phyloP scores from a whole-genome alignment of 1,284 basidiomycete genomes.

The Megacollybia platyphylla region DNA sequence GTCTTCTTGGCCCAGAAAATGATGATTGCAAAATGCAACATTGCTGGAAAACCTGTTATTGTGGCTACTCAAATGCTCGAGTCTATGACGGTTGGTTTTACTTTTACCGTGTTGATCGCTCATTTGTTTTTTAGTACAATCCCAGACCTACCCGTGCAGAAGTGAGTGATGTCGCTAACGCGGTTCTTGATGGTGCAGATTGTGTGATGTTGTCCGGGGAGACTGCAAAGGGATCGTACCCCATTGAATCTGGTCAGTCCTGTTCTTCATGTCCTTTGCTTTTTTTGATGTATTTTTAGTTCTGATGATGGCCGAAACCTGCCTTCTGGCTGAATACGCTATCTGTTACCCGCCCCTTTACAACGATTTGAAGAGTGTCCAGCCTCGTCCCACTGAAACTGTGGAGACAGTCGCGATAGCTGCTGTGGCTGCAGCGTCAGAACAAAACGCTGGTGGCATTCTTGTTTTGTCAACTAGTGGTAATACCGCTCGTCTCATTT shows the following conservation, averaged over 20 bases:
- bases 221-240: slow-evolving; percentile 93
- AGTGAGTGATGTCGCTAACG: slow-evolving; percentile 95
- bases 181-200: slow-evolving; percentile 92
- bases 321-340: slow-evolving; percentile 85
- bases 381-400: slow-evolving; percentile 81
- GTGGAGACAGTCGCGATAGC: slow-evolving; percentile 91
- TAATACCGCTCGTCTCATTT: slow-evolving; percentile 90
- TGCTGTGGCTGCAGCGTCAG: slow-evolving; percentile 86
- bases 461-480: slow-evolving; percentile 95
- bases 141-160: slow-evolving; percentile 94
- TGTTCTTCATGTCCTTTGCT: not conserved
- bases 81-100: slow-evolving; percentile 23
- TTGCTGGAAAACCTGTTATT: slow-evolving; percentile 94
- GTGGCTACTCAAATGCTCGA: slow-evolving; percentile 99
- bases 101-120: slow-evolving; percentile 7
- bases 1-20: slow-evolving; percentile 99
- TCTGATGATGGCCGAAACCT: slow-evolving; percentile 98
- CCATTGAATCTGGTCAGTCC: slow-evolving; percentile 68
- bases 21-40: slow-evolving; percentile 99
- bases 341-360: slow-evolving; percentile 90
- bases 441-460: slow-evolving; percentile 90
- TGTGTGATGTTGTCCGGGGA: slow-evolving; percentile 99
- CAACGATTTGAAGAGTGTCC: slow-evolving; percentile 74
- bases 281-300: slow-evolving; percentile 32
- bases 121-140: slow-evolving; percentile 59